Conservation (phyloP, 192 early-diverging fungal species). For the Tieghemiomyces parasiticus region DNA sequence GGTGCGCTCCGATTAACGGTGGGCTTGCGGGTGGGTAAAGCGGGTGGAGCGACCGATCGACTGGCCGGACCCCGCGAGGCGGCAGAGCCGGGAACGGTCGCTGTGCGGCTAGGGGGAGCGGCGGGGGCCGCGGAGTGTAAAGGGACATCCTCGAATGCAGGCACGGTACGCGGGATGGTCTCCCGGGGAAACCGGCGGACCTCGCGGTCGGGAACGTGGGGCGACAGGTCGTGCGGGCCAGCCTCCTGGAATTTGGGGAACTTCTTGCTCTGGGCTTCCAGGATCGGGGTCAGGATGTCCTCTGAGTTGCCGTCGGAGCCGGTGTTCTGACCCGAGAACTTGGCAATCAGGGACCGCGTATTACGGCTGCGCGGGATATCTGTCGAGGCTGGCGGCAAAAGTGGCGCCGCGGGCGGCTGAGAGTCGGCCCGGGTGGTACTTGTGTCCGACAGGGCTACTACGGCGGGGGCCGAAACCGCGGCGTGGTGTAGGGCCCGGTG, state of each 20-base stretch:
- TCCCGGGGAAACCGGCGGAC: too few species aligned
- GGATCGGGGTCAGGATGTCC: not conserved
- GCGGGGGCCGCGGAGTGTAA: too few species aligned
- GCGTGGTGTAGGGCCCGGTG: not conserved
- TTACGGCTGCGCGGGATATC: not conserved
- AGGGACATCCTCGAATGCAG: too few species aligned
- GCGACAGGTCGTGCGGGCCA: slow-evolving; percentile 2
- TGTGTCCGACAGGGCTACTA: not conserved
- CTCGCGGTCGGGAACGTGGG: not conserved
- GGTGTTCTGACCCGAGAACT: not conserved
- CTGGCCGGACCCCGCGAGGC: too few species aligned
- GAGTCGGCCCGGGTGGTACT: not conserved
- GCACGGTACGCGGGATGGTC: too few species aligned
- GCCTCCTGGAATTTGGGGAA: slow-evolving; percentile 2
- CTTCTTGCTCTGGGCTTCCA: slow-evolving; percentile 5
- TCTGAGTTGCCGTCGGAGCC: not conserved
- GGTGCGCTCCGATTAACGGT: too few species aligned
- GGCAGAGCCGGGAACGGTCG: too few species aligned
- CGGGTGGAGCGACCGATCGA: too few species aligned
- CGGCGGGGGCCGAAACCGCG: too few species aligned
- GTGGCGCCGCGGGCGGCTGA: not conserved
- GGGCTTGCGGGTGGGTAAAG: too few species aligned
- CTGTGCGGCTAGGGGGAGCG: too few species aligned
- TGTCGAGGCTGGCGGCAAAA: not conserved
- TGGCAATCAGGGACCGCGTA: not conserved